Percentiles rank a stretch among this genome's conserved stretches.
These are phyloP conservation scores for Stereocaulon alpinum DNA, from an alignment of 495 filamentous ascomycete genomes.

Conservation along the genomic window DNA sequence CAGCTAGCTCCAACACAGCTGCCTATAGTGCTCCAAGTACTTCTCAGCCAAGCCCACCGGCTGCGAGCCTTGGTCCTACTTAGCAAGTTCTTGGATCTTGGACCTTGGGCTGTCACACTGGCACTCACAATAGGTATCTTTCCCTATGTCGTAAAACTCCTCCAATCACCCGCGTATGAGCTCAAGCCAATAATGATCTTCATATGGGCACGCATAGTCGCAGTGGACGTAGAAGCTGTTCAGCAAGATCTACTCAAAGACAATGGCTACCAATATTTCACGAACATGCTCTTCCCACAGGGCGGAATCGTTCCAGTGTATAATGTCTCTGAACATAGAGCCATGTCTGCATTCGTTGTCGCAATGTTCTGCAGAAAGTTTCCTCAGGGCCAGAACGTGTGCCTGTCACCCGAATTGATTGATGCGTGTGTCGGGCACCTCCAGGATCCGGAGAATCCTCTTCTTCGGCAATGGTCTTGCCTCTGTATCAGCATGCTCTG, in stretches of 20 bases:
- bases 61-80: slow-evolving; percentile 88
- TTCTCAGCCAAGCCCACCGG: slow-evolving; percentile 89
- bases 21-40: slow-evolving; percentile 89
- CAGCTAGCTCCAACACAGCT: slow-evolving; percentile 86
- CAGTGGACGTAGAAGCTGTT: slow-evolving; percentile 71
- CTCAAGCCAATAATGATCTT: slow-evolving; percentile 99
- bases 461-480: slow-evolving; percentile 92
- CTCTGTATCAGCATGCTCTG: slow-evolving; percentile 94
- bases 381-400: slow-evolving; percentile 80
- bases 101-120: slow-evolving; percentile 94
- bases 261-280: slow-evolving; percentile 93
- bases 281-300: slow-evolving; percentile 72
- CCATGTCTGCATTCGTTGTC: slow-evolving; percentile 98
- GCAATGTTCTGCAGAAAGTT: slow-evolving; percentile 94
- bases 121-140: slow-evolving; percentile 97
- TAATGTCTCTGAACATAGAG: slow-evolving; percentile 85
- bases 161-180: slow-evolving; percentile 90
- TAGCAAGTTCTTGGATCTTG: slow-evolving; percentile 87
- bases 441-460: slow-evolving; percentile 71
- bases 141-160: slow-evolving; percentile 89
- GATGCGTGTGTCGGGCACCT: slow-evolving; percentile 72
- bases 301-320: slow-evolving; percentile 64
- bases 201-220: slow-evolving; percentile 95
- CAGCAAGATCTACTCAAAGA: slow-evolving; percentile 91
- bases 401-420: slow-evolving; percentile 70